Evolutionary conservation across 1,284 basidiomycete genomes (phyloP).

Genomic region (Bjerkandera adusta): DNA sequence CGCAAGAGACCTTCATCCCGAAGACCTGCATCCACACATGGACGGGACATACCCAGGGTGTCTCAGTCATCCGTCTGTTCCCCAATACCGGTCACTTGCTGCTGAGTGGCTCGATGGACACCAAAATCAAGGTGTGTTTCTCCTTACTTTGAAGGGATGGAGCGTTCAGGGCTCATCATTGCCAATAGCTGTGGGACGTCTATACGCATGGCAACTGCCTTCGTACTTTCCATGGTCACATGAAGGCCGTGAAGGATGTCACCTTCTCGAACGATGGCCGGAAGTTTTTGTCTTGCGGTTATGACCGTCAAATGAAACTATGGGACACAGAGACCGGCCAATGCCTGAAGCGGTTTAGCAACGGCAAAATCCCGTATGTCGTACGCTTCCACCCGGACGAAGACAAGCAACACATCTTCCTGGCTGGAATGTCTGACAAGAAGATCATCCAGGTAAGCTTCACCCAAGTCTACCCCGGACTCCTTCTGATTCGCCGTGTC

Average conservation of each 20-base stretch:
- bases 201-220: constrained; percentile 97
- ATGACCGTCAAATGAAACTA: constrained; percentile 96
- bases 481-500: constrained; percentile 3
- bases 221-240: constrained; percentile 96
- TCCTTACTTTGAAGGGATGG: constrained; percentile 8
- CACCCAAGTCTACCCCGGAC: not conserved
- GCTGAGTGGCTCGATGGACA: constrained; percentile 96
- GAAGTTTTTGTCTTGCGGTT: constrained; percentile 89
- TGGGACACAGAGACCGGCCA: constrained; percentile 99
- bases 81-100: constrained; percentile 92
- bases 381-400: constrained; percentile 94
- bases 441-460: constrained; percentile 90
- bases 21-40: constrained; percentile 96
- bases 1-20: constrained; percentile 91
- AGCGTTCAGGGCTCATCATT: constrained; percentile 6
- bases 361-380: constrained; percentile 96
- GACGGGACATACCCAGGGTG: constrained; percentile 97
- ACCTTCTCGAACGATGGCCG: constrained; percentile 92
- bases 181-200: constrained; percentile 89
- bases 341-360: constrained; percentile 93
- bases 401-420: constrained; percentile 95
- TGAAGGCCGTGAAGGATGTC: constrained; percentile 95
- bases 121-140: constrained; percentile 87
- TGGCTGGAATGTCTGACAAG: constrained; percentile 99
- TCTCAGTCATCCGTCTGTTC: constrained; percentile 91